phyloP scores from a whole-genome alignment of 2,329 filamentous ascomycete species.

The Xylaria arbuscula region DNA sequence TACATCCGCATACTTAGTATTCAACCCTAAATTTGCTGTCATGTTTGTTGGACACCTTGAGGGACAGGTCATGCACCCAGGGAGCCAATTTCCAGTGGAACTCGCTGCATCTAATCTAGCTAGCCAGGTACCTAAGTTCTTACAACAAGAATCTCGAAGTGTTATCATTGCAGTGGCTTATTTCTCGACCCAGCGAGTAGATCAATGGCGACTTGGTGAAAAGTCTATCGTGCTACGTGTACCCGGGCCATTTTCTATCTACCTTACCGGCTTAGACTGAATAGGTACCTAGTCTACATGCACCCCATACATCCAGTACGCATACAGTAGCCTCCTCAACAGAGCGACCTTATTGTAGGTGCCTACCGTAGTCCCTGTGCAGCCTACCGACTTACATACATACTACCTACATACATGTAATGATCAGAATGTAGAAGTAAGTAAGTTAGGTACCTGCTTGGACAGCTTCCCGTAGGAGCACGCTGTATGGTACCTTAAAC shows the following conservation, averaged over 20 bases:
- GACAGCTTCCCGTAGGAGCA: conserved; percentile 9
- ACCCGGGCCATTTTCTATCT: background rate
- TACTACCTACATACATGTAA: too few relatives aligned
- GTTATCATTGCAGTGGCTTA: too few relatives aligned
- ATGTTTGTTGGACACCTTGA: conserved; percentile 2
- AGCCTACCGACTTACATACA: too few relatives aligned
- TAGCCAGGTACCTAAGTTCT: too few relatives aligned
- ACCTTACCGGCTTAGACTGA: background rate
- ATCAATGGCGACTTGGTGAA: background rate
- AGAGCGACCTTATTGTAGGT: too few relatives aligned
- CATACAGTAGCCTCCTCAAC: too few relatives aligned
- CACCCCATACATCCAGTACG: background rate
- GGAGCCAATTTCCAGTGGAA: background rate
- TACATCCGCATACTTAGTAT: background rate
- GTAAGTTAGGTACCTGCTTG: background rate
- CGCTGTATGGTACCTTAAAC: conserved; percentile 23
- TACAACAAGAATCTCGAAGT: too few relatives aligned
- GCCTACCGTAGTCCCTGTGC: too few relatives aligned
- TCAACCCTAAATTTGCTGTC: background rate
- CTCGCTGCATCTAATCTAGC: too few relatives aligned
- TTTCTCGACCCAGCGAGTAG: too few relatives aligned
- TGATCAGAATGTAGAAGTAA: background rate
- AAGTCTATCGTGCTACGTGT: background rate
- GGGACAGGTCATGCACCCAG: background rate
- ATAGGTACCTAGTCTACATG: background rate